Base-by-base conservation (phyloP, 2,329 filamentous ascomycete species). In the Harringtonia lauricola region DNA sequence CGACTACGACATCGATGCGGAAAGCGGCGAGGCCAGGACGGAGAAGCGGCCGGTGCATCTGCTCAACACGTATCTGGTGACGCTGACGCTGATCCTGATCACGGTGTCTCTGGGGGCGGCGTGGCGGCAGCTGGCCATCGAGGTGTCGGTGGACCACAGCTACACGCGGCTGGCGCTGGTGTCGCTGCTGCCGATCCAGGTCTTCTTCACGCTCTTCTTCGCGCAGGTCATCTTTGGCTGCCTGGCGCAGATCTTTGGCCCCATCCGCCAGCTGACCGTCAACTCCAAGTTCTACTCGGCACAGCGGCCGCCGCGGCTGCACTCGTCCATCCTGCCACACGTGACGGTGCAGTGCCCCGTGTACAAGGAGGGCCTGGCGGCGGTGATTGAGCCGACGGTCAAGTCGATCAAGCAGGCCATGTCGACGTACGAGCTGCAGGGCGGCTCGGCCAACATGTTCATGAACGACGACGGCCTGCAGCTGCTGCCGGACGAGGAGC, bases 261-360 rank as follows among this genome's bases (percentile, higher is more conserved):
- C 86, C 1, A 76, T 88, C 45, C 72, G 74, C 39, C 83, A 89
- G 57, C 70, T 90, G 59, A 75, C 71, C 28, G 65, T 72, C 54
- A 92, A 92, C 70, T 87, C 83, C 55, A 85, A 83, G 59, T 90
- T 81, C 66, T 92, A 83, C 64, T 90, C 86, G 0, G 86, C 83
- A 1, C 68, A 71, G n/a, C 71, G 81, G 9, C 79, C 81, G 2
- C 72, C 73, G 18, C 69, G 83, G 39, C 61, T 88, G 24, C 72
- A 74, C 45, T 65, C 62, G 1, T 55, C 64, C 8, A 57, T 67
- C 22, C 70, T 89, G 15, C 83, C 83, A 2, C 84, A 86, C 56
- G 71, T 86, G 50, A 90, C 85, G 3, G 83, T 94, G 35, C 86
- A 94, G 57, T 89, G 85, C 59, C 86, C 86, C 5, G 84, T 94